Base-by-base conservation (phyloP, 2,329 filamentous ascomycete species). In the Basipetospora chlamydospora region DNA sequence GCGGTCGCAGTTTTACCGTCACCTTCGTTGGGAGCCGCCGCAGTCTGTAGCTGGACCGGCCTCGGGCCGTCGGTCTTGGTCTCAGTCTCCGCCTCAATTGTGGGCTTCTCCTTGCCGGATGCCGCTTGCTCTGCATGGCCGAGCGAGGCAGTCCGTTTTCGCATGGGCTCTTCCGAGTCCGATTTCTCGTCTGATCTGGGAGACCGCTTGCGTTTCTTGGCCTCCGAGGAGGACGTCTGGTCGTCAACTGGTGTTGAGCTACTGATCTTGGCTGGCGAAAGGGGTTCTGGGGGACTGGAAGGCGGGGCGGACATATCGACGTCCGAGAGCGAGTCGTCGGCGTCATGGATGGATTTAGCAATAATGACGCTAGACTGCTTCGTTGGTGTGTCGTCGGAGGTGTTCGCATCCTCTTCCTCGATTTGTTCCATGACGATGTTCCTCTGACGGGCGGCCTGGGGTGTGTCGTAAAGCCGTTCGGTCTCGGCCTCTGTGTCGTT, bases 381-480 rank as follows among this genome's bases (percentile, higher is more conserved):
- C 64, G 79, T 87, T 3, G 82, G 81, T 38, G 77, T 85, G 45
- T 70, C 72, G 47, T 80, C 75, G 44, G 73, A 72, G 38, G 59
- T 54, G 38, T 59, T 54, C 29, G 64, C 61, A 38, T 60, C 67
- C 41, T 67, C 64, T 41, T 67, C 64, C 38, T 67, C 65, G 50
- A 67, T 71, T 43, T 64, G 62, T 46, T 64, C 64, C 37, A 78
- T 56, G 29, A 77, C 64, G 8, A 80, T 70, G 47, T 78, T 70
- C 47, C 69, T 66, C 47, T 73, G 67, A 45, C 75, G 67, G 50
- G 68, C 59, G 49, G 67, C 81, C 43, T 75, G 73, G 13, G 87
- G 86, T n/a, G 85, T 93, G 50, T 82, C 77, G 51, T 90, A 90
- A 41, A 98, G 69, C 41, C 90, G 78, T 59, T 95, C 87, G 2